Base-by-base conservation (phyloP, 495 filamentous ascomycete species). In the Aspergillus haitiensis region DNA sequence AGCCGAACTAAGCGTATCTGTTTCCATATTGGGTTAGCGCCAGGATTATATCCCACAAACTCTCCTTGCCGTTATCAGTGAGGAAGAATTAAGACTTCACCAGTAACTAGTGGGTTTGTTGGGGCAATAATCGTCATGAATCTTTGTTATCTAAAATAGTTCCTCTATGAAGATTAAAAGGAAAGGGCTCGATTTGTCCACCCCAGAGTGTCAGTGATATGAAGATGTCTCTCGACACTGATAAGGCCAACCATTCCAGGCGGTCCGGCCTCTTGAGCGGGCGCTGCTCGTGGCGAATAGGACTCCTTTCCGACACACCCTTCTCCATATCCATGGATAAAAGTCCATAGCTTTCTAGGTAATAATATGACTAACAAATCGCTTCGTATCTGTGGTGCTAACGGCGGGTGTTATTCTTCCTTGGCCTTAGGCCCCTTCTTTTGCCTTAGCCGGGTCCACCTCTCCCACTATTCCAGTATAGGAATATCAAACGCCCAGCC, bases 1-100 rank as follows among this genome's bases (percentile, higher is more conserved):
- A n/a, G 13, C 52, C 52, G 15, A 6, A 55, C 52, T 13, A 39
- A 27, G 52, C 52, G 52, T 55, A 55, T 55, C 52, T 55, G 52
- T 27, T 55, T 55, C 52, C n/a, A 2, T 0, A 55, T 27, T 11
- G 35, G 52, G 34, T 42, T 40, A 55, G 35, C 39, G 34, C 18
- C 21, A 27, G 1, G 3, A 27, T 1, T 27, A 27, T 27, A 37
- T 15, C 18, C n/a, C 50, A 13, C 50, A 11, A 1, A 35, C 21
- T 1, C 13, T 52, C 21, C 6, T 32, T 12, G 18, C 16, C 18
- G 13, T 47, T 47, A 47, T 47, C 45, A 47, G 13, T 9, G 45
- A 12, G 16, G 45, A 16, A 13, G 45, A 18, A 18, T 12, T 16
- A 18, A 15, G 45, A 9, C 45, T 9, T 21, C 4, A 4, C 16